Evolutionary conservation across 1,284 basidiomycete species (phyloP), one percentile per base, ranked within the genome.

Genomic region (Rhodotorula sp.): DNA sequence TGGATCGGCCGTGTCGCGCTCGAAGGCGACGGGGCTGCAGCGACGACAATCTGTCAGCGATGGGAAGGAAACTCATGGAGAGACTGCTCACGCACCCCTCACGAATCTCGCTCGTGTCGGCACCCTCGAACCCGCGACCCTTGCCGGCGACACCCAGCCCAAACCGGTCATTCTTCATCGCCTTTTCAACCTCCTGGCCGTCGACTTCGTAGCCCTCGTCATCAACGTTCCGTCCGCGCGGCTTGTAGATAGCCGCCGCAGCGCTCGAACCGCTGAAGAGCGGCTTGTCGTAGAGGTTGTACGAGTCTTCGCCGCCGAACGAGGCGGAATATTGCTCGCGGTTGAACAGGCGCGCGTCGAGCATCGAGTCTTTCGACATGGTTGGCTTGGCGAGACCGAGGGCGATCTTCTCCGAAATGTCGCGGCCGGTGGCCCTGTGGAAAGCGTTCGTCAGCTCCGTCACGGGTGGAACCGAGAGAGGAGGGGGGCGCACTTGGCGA

Each of bases 371-470:
- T 81, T 98, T 98, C 50, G 91, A 91, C 67, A 91, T 79, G 0
- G 94, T 92, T 13, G 96, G 96, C 81, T 99, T 99, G 55, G 96
- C 96, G 53, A 99, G 86, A 47, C 96, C 96, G 28, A 99, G 86
- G 2, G 96, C 96, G 65, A 99, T 90, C 84, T 99, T 99, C 82
- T 99, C 96, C 0, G 95, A 98, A 59, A 99, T 97, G 79, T 99
- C 96, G 76, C 96, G 90, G 80, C 99, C 97, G 94, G 94, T 79
- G 70, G 97, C 91, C 68, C 83, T 82, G 70, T 22, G n/a, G 4
- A 18, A 31, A 6, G n/a, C 9, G 13, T 11, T 11, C 7, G 53
- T 34, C 10, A 22, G 31, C 31, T 7, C n/a, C n/a, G n/a, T n/a
- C n/a, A n/a, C n/a, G n/a, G 24, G 24, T 47, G n/a, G 11, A 18